Evolutionary conservation across 257 asterid species (phyloP).

Genomic region (Fraxinus quadrangulata): DNA sequence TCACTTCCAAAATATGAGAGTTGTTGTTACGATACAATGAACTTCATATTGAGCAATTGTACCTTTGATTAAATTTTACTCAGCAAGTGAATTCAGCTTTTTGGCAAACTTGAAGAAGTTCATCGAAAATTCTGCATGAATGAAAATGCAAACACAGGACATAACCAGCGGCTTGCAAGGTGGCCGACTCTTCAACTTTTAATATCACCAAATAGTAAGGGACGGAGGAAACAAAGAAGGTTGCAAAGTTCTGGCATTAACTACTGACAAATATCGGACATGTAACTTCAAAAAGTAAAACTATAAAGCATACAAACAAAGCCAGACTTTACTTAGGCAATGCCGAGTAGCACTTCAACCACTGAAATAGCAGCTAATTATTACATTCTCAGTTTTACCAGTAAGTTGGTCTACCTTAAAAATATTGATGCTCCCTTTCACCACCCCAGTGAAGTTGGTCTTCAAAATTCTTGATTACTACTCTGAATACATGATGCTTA

Average conservation of each 20-base stretch:
- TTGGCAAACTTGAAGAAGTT: conserved; percentile 53
- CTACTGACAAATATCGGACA: no score
- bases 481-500: neutral
- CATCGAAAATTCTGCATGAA: conserved; percentile 62
- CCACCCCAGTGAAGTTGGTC: neutral
- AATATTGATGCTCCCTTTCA: neutral
- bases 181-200: no score
- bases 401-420: no score
- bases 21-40: conserved; percentile 28
- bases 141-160: conserved; percentile 37
- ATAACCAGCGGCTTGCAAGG: conserved; percentile 26
- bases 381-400: no score
- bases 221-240: no score
- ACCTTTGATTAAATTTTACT: conserved; percentile 33
- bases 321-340: no score
- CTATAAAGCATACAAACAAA: no score
- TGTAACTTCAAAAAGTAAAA: no score
- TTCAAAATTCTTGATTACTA: neutral
- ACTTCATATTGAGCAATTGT: conserved; percentile 32
- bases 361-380: no score
- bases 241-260: no score
- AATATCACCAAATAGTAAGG: no score
- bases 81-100: conserved; percentile 59
- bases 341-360: no score
- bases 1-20: conserved; percentile 22